These are phyloP conservation scores for Boletus tomentosulus DNA, from an alignment of 768 basidiomycete genomes.

Conservation along the genomic window DNA sequence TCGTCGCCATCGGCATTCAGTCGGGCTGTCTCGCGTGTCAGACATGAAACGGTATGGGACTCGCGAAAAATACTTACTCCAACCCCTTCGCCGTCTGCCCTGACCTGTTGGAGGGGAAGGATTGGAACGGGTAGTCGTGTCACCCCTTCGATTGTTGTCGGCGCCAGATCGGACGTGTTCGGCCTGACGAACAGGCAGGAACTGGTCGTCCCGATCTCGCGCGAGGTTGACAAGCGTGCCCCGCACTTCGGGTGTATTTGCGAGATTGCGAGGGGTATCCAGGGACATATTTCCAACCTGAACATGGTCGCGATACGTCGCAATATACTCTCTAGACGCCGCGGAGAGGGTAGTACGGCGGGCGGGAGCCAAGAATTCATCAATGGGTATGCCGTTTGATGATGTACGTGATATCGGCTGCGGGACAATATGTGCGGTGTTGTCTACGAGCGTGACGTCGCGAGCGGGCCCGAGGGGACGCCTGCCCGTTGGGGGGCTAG, in stretches of 20 bases:
- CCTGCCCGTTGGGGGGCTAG: conserved; percentile 5
- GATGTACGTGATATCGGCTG: conserved; percentile 24
- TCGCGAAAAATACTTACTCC: conserved; percentile 24
- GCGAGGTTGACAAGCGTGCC: conserved; percentile 19
- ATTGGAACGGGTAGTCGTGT: conserved; percentile 3
- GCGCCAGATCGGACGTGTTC: conserved; percentile 2
- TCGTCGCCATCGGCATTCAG: conserved; percentile 57
- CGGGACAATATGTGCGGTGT: conserved; percentile 16
- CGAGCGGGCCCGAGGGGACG: conserved; percentile 14
- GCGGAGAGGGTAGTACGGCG: conserved; percentile 21
- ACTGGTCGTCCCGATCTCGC: conserved; percentile 22
- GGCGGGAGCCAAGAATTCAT: conserved; percentile 10
- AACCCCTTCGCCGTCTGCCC: conserved; percentile 31
- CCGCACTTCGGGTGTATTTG: conserved; percentile 21
- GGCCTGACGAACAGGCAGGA: conserved; percentile 1
- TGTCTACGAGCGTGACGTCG: conserved; percentile 19
- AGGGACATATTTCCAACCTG: conserved; percentile 6
- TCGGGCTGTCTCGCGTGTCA: conserved; percentile 27
- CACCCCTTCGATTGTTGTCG: conserved; percentile 12
- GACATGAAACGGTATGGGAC: not conserved
- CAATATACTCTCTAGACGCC: conserved; percentile 20
- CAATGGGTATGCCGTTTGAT: conserved; percentile 18
- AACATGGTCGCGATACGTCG: conserved; percentile 11
- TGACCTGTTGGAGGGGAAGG: conserved; percentile 12
- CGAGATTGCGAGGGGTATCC: conserved; percentile 20